These are phyloP conservation scores for Closterium sp. DNA, from an alignment of 139 green algal species.

Conservation along the genomic window DNA sequence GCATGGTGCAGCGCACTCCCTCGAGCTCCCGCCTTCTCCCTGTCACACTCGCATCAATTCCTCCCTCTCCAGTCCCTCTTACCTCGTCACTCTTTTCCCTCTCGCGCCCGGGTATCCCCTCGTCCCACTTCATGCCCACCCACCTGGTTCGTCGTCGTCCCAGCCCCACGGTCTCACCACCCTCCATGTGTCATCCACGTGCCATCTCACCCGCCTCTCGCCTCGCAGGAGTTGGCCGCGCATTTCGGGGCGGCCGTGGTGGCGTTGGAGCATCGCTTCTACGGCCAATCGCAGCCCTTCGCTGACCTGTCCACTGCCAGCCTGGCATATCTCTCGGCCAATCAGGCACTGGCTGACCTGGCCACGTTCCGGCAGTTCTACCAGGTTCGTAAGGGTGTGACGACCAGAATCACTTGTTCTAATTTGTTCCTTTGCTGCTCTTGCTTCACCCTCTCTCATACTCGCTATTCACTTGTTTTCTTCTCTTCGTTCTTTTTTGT, in stretches of 20 bases:
- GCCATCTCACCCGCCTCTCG: background rate
- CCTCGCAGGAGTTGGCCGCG: slow-evolving; percentile 20
- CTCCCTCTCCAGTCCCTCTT: background rate
- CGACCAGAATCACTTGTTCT: background rate
- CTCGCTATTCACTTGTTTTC: no score
- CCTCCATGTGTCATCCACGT: background rate
- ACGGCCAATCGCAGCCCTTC: slow-evolving; percentile 30
- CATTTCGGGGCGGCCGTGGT: slow-evolving; percentile 44
- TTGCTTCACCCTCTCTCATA: no score
- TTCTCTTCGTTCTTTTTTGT: no score
- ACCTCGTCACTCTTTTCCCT: no score
- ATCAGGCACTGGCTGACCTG: slow-evolving; percentile 39
- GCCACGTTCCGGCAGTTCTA: slow-evolving; percentile 26
- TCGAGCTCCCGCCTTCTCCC: background rate
- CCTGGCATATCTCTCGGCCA: slow-evolving; percentile 27
- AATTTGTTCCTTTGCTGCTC: no score
- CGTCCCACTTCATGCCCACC: background rate
- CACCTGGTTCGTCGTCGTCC: background rate
- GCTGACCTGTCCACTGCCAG: slow-evolving; percentile 18
- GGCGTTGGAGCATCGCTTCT: slow-evolving; percentile 45
- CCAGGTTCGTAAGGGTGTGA: background rate
- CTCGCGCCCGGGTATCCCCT: background rate
- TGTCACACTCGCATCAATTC: background rate
- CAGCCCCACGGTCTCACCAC: background rate
- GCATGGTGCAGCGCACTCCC: background rate